Evolutionary conservation across 495 filamentous ascomycete species (phyloP).

Genomic region (Geopyxis carbonaria): DNA sequence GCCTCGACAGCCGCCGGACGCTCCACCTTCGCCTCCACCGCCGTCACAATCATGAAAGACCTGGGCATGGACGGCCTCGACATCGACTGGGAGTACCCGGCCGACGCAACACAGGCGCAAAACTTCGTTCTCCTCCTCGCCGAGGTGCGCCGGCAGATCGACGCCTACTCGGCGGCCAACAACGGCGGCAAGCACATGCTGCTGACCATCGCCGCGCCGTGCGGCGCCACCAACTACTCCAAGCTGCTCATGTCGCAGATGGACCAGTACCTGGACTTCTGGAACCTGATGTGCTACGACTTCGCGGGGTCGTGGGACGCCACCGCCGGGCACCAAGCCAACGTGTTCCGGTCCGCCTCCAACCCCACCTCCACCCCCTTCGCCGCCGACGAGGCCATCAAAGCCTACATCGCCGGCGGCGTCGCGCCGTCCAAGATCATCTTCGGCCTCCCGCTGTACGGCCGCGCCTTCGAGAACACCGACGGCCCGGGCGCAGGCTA

Average conservation of each 20-base stretch:
- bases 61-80: conserved; percentile 44
- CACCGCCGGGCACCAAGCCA: conserved; percentile 55
- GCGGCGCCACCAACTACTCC: conserved; percentile 47
- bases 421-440: conserved; percentile 53
- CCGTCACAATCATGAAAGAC: conserved; percentile 51
- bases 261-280: conserved; percentile 63
- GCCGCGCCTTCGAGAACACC: conserved; percentile 58
- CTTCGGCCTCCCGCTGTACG: conserved; percentile 74
- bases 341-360: conserved; percentile 40
- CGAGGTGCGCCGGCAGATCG: conserved; percentile 46
- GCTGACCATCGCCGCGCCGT: conserved; percentile 53
- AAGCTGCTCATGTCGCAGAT: conserved; percentile 50
- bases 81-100: conserved; percentile 54
- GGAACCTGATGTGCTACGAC: conserved; percentile 73
- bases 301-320: conserved; percentile 56
- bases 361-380: conserved; percentile 48
- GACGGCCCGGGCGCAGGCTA: conserved; percentile 51
- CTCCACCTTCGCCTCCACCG: conserved; percentile 47
- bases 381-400: conserved; percentile 47
- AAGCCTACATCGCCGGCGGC: conserved; percentile 47
- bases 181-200: conserved; percentile 42
- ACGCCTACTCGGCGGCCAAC: conserved; percentile 38
- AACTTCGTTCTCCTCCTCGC: conserved; percentile 55
- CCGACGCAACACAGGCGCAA: conserved; percentile 38
- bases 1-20: conserved; percentile 46